Conservation (phyloP, 73 alveolate genomes). For the Breviolum minutum region DNA sequence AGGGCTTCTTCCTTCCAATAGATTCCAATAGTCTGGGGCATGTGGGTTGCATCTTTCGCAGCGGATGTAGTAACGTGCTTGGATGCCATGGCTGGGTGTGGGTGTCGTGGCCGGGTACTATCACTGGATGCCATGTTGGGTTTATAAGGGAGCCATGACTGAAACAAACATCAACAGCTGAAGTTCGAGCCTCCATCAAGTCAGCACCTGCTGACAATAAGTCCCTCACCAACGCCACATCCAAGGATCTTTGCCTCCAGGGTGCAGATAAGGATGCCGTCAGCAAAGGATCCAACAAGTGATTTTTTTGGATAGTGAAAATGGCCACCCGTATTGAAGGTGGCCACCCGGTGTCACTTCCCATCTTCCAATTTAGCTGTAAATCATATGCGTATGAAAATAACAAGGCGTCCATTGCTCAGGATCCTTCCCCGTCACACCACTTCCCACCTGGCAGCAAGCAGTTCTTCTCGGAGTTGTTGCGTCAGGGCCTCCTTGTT, state of each 20-base stretch:
- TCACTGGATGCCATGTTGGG: too few species aligned
- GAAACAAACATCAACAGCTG: not conserved
- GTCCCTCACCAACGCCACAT: constrained; percentile 3
- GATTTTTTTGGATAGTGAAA: too few species aligned
- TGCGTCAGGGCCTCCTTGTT: constrained; percentile 21
- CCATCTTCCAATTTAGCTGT: too few species aligned
- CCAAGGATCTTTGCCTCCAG: constrained; percentile 3
- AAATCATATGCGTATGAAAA: too few species aligned
- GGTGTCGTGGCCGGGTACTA: too few species aligned
- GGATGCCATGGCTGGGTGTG: not conserved
- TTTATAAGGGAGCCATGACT: too few species aligned
- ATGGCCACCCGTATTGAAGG: too few species aligned
- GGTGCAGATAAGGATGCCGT: too few species aligned
- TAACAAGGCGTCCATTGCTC: too few species aligned
- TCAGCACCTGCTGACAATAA: constrained; percentile 1
- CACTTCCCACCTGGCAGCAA: not conserved
- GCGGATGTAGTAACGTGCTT: not conserved
- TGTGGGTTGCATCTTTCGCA: not conserved
- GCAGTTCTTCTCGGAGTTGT: constrained; percentile 21
- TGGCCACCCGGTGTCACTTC: too few species aligned
- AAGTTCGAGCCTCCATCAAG: not conserved
- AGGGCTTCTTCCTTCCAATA: not conserved
- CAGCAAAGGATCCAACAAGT: too few species aligned
- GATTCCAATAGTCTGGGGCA: not conserved
- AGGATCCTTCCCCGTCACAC: too few species aligned